Percentiles rank a stretch among this genome's conserved stretches.
Evolutionary conservation across 2,329 filamentous ascomycete genomes (phyloP).

Genomic region (Fusarium sulawesiense): DNA sequence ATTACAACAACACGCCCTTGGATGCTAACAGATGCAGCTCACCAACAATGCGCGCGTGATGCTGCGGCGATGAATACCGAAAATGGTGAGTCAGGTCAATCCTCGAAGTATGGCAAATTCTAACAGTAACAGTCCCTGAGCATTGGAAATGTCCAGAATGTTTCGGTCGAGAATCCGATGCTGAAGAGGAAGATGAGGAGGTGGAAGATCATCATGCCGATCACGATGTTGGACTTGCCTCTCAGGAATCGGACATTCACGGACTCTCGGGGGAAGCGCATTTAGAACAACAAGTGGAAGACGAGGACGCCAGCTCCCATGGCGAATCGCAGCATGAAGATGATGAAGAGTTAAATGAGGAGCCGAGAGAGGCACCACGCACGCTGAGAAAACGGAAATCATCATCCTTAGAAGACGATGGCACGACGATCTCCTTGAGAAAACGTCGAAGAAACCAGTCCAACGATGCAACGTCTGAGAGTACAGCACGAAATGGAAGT

Average conservation of each 20-base stretch:
- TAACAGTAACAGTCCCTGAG: constrained; percentile 52
- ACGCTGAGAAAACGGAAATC: constrained; percentile 87
- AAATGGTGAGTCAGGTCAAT: constrained; percentile 46
- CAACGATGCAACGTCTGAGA: constrained; percentile 55
- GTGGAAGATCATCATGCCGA: constrained; percentile 39
- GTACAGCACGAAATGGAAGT: constrained; percentile 48
- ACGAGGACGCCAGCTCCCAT: constrained; percentile 27
- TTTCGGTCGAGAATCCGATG: constrained; percentile 48
- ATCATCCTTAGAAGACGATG: constrained; percentile 73
- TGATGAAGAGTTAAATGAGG: constrained; percentile 18
- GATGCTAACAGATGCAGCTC: constrained; percentile 71
- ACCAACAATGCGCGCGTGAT: constrained; percentile 88
- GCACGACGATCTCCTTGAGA: constrained; percentile 62
- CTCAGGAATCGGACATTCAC: constrained; percentile 45
- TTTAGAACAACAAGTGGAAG: constrained; percentile 14
- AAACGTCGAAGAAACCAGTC: constrained; percentile 65
- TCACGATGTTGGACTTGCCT: constrained; percentile 38
- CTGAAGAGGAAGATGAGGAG: constrained; percentile 49
- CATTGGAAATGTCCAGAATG: constrained; percentile 67
- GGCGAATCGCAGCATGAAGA: constrained; percentile 25
- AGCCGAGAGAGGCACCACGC: constrained; percentile 70
- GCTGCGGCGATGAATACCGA: constrained; percentile 57
- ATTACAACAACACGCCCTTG: constrained; percentile 31
- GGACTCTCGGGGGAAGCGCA: constrained; percentile 22
- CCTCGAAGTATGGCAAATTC: neutral